phyloP scores from a whole-genome alignment of 441 rosid species.

The Syzygium malaccense region DNA sequence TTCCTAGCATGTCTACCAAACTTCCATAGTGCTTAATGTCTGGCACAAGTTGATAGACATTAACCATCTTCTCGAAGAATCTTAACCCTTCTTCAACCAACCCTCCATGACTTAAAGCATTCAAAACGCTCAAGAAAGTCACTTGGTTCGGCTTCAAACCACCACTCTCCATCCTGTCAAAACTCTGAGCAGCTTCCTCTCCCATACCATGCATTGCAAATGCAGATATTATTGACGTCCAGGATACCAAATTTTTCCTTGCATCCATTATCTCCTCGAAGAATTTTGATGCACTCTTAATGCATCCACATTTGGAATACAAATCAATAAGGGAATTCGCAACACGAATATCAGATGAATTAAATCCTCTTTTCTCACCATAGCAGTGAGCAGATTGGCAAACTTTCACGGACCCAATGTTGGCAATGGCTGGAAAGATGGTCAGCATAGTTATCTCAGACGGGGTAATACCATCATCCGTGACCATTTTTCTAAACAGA shows the following conservation, averaged over 20 bases:
- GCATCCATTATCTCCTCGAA: constrained; percentile 37
- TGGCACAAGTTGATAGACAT: constrained; percentile 34
- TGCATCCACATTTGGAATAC: constrained; percentile 75
- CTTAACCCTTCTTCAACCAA: constrained; percentile 68
- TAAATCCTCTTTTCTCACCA: constrained; percentile 54
- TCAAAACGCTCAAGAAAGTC: constrained; percentile 66
- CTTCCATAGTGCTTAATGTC: constrained; percentile 75
- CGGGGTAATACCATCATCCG: constrained; percentile 38
- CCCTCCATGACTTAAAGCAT: constrained; percentile 89
- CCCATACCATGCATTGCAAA: constrained; percentile 84
- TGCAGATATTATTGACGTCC: constrained; percentile 76
- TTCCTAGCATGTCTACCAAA: constrained; percentile 75
- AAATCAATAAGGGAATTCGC: constrained; percentile 57
- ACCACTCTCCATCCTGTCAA: constrained; percentile 47
- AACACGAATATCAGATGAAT: constrained; percentile 49
- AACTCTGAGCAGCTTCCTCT: constrained; percentile 49
- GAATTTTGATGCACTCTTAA: constrained; percentile 38
- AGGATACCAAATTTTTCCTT: constrained; percentile 61
- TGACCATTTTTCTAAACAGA: constrained; percentile 64
- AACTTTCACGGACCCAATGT: constrained; percentile 33
- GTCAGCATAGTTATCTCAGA: constrained; percentile 62
- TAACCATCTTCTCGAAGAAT: constrained; percentile 57
- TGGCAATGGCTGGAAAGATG: constrained; percentile 58
- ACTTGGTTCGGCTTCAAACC: constrained; percentile 60
- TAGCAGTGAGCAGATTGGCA: constrained; percentile 60